Base-by-base conservation (phyloP, 371 early-diverging fungal species). In the Zopfochytrium polystomum region DNA sequence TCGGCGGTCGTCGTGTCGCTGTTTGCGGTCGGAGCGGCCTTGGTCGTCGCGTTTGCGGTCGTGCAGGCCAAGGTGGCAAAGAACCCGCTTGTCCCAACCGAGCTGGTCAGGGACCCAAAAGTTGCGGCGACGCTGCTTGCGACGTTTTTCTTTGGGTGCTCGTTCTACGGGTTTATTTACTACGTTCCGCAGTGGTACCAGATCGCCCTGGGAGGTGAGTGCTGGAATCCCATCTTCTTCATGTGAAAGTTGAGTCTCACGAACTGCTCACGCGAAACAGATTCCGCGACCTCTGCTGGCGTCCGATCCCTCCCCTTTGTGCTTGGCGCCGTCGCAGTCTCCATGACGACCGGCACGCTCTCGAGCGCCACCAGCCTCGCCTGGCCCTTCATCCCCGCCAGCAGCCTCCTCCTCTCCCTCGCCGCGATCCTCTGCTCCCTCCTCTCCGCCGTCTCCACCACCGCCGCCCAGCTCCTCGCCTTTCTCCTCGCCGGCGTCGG, bases 181-280 rank as follows among this genome's bases (percentile, higher is more conserved):
- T 88, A 87, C 70, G 76, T 87, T 6, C 61, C 53, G 20, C 72
- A 89, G 13, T 93, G 86, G 71, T 89, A 88, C 75, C 89, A 87
- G 60, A 82, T 90, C 38, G 89, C 89, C 38, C 68, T 79, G 38
- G 77, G 80, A 31, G 58, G 23, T 20, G 60, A 75, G 27, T 26
- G 22, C 13, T n/a, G 35, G n/a, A n/a, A n/a, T n/a, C 43, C 26
- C 27, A 43, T 49, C 20, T 18, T 60, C 30, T 20, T 31, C 38
- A 22, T 27, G 31, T 26, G 53, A 23, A 20, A 20, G 35, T 3
- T 7, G 3, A 32, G 26, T 31, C 42, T 48, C 23, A 50, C 11
- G 31, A 15, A 15, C 2, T 44, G 3, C 25, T 49, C 34, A 32
- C 26, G 44, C 31, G n/a, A n/a, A n/a, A 31, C 29, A n/a, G 34